Evolutionary conservation across 257 asterid species (phyloP).

Genomic region (Verbena officinalis): DNA sequence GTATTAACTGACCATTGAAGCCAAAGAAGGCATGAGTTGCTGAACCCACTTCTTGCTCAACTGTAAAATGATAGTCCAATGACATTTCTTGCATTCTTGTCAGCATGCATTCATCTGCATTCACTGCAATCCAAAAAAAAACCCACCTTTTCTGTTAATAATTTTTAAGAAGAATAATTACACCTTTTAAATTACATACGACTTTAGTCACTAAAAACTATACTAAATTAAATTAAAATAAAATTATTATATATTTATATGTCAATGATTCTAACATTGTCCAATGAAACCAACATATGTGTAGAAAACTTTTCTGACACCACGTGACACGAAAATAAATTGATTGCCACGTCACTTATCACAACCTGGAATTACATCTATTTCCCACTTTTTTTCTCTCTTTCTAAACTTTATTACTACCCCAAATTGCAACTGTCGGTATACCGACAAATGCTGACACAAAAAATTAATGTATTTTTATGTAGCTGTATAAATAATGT

Average conservation of each 20-base stretch:
- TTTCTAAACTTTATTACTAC: not conserved
- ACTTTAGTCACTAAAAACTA: no score
- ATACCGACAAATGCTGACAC: conserved; percentile 19
- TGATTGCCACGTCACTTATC: conserved; percentile 36
- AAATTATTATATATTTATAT: no score
- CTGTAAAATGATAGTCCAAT: conserved; percentile 84
- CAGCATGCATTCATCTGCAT: conserved; percentile 80
- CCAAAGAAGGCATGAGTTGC: conserved; percentile 99
- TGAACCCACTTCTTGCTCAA: conserved; percentile 98
- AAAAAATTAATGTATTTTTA: no score
- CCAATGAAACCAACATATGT: conserved; percentile 4
- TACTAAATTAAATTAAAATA: no score
- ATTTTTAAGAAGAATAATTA: no score
- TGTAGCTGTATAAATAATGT: no score
- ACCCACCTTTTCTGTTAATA: not conserved
- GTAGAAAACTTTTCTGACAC: conserved; percentile 30
- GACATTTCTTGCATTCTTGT: conserved; percentile 99
- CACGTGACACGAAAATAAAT: conserved; percentile 35
- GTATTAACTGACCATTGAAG: conserved; percentile 64
- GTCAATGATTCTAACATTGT: not conserved
- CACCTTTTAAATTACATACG: no score
- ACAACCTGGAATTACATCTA: conserved; percentile 32
- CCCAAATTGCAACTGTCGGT: conserved; percentile 33
- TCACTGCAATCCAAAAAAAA: conserved; percentile 58
- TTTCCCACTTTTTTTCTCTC: not conserved